phyloP scores from a whole-genome alignment of 2,329 filamentous ascomycete genomes.

The Pleurostoma richardsiae region DNA sequence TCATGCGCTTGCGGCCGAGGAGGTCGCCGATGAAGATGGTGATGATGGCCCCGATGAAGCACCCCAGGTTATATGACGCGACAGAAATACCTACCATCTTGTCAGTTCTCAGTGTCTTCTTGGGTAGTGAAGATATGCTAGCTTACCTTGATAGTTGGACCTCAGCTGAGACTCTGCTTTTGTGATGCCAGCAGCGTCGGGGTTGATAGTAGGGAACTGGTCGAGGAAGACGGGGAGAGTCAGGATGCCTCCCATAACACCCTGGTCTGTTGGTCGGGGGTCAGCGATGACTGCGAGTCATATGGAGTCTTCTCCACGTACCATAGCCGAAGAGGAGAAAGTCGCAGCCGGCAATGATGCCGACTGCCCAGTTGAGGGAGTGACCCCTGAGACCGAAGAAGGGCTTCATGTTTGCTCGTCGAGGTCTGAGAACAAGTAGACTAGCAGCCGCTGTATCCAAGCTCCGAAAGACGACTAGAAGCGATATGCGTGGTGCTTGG shows the following conservation, averaged over 20 bases:
- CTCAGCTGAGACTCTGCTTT: conserved; percentile 30
- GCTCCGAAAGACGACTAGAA: too few species aligned
- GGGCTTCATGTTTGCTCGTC: conserved; percentile 17
- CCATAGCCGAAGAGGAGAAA: conserved; percentile 60
- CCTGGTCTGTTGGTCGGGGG: conserved; percentile 54
- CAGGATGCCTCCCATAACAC: conserved; percentile 71
- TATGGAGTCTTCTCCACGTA: conserved; percentile 17
- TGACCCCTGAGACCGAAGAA: conserved; percentile 64
- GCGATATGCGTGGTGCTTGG: too few species aligned
- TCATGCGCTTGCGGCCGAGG: conserved; percentile 33
- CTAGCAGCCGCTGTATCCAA: too few species aligned
- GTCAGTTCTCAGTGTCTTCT: too few species aligned
- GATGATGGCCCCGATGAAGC: conserved; percentile 19
- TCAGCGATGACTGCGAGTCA: conserved; percentile 13
- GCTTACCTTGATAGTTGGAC: conserved; percentile 40
- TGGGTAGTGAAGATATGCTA: too few species aligned
- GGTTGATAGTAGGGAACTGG: conserved; percentile 49
- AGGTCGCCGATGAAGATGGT: conserved; percentile 29
- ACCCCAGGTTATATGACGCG: conserved; percentile 25
- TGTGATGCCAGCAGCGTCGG: conserved; percentile 24
- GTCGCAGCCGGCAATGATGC: conserved; percentile 67
- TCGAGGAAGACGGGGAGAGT: conserved; percentile 59
- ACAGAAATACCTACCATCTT: conserved; percentile 21
- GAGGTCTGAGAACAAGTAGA: too few species aligned
- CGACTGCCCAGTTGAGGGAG: conserved; percentile 63